Evolutionary conservation across 305 asterid genomes (phyloP).

Genomic region (Solanum hybrid): DNA sequence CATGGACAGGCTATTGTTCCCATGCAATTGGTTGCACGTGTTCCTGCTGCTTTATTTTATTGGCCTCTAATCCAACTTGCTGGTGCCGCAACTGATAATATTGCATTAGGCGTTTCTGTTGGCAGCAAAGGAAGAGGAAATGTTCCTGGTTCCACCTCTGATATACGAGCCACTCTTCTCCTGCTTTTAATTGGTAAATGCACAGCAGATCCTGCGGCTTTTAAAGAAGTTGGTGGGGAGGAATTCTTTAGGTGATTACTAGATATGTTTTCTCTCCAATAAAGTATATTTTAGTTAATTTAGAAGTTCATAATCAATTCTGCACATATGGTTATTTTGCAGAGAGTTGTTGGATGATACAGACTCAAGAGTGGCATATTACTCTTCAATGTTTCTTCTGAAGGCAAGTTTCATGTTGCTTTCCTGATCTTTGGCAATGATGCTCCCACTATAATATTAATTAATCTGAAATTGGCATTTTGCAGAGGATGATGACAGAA

Average conservation of each 20-base stretch:
- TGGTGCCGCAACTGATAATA: slow-evolving; percentile 93
- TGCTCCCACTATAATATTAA: neutral
- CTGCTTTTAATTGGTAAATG: slow-evolving; percentile 96
- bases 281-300: neutral
- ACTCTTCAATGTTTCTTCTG: slow-evolving; percentile 93
- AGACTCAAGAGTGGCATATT: slow-evolving; percentile 97
- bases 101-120: slow-evolving; percentile 96
- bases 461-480: slow-evolving; percentile 15
- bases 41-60: slow-evolving; percentile 89
- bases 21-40: slow-evolving; percentile 95
- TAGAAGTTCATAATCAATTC: slow-evolving; percentile 5
- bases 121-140: slow-evolving; percentile 99
- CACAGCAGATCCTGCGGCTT: slow-evolving; percentile 86
- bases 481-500: slow-evolving; percentile 98
- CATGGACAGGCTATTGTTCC: slow-evolving; percentile 97
- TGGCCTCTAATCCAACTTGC: slow-evolving; percentile 99
- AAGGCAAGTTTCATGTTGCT: slow-evolving; percentile 52
- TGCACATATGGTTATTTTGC: slow-evolving; percentile 19
- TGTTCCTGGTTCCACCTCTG: slow-evolving; percentile 97
- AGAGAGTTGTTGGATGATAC: slow-evolving; percentile 93
- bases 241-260: slow-evolving; percentile 69
- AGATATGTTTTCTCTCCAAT: slow-evolving; percentile 12
- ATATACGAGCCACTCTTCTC: slow-evolving; percentile 91
- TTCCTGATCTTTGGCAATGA: slow-evolving; percentile 14
- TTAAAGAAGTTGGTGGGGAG: slow-evolving; percentile 85